Evolutionary conservation across 1,139 yeast species (phyloP).

Genomic region (Scheffersomyces lignicola): DNA sequence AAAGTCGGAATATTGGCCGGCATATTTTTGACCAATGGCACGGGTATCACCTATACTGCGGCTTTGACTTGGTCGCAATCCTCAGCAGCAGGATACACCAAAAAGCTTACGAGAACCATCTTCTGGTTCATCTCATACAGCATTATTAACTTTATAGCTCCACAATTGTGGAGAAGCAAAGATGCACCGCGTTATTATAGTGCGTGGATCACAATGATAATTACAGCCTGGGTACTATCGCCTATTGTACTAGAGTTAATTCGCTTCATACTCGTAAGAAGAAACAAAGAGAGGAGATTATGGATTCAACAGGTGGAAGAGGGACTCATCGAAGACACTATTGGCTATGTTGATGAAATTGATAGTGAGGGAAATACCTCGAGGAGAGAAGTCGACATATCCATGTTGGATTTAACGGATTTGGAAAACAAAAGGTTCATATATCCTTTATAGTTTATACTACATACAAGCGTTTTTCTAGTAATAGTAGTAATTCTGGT

Average conservation of each 20-base stretch:
- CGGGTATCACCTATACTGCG: slow-evolving; percentile 22
- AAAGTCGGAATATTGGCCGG: slow-evolving; percentile 37
- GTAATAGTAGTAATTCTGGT: too few relatives aligned
- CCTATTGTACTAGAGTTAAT: slow-evolving; percentile 16
- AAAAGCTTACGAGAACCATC: slow-evolving; percentile 23
- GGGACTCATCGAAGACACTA: slow-evolving; percentile 10
- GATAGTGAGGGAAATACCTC: slow-evolving; percentile 24
- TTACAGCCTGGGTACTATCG: slow-evolving; percentile 15
- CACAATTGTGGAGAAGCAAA: slow-evolving; percentile 23
- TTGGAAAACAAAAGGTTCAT: slow-evolving; percentile 45
- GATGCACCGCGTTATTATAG: slow-evolving; percentile 25
- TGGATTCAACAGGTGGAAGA: slow-evolving; percentile 1
- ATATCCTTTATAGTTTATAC: slow-evolving; percentile 34
- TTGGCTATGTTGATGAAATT: slow-evolving; percentile 21
- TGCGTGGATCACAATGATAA: slow-evolving; percentile 24
- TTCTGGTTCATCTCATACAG: slow-evolving; percentile 23
- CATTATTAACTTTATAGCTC: slow-evolving; percentile 27
- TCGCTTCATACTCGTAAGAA: slow-evolving; percentile 15
- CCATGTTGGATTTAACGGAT: slow-evolving; percentile 47
- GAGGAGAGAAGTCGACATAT: slow-evolving; percentile 32
- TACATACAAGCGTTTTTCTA: too few relatives aligned
- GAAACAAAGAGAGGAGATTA: slow-evolving; percentile 17
- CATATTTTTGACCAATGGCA: slow-evolving; percentile 19
- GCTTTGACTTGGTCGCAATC: slow-evolving; percentile 23
- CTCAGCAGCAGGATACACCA: slow-evolving; percentile 28